These are phyloP conservation scores for Mycena amicta DNA, from an alignment of 768 basidiomycete genomes.

Conservation along the genomic window DNA sequence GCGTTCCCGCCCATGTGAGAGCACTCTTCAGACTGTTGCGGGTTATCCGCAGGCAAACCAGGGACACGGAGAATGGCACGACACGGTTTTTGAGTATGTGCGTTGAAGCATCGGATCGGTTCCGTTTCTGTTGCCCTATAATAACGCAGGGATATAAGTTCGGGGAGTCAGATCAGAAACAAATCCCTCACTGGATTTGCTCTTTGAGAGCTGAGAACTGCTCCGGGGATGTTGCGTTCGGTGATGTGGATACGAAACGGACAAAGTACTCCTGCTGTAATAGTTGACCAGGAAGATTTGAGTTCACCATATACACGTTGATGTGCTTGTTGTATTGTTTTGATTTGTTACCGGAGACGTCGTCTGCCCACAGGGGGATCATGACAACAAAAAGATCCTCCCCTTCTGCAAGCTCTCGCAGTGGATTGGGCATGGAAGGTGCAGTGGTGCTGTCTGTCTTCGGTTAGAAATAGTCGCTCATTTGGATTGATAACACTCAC, in stretches of 20 bases:
- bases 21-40: constrained; percentile 34
- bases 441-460: neutral
- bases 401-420: neutral
- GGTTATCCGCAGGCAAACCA: constrained; percentile 34
- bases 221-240: constrained; percentile 32
- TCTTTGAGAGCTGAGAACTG: constrained; percentile 20
- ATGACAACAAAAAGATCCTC: constrained; percentile 6
- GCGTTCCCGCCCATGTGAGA: constrained; percentile 39
- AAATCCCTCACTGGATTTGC: too few species aligned
- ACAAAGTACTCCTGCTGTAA: constrained; percentile 36
- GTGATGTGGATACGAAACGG: constrained; percentile 30
- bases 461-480: too few species aligned
- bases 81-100: constrained; percentile 7
- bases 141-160: too few species aligned
- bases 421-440: neutral
- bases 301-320: constrained; percentile 32
- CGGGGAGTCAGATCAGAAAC: too few species aligned
- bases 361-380: constrained; percentile 1
- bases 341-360: constrained; percentile 27
- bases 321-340: constrained; percentile 37
- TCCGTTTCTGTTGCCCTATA: constrained; percentile 11
- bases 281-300: constrained; percentile 29
- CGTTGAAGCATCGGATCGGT: constrained; percentile 14
- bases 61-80: constrained; percentile 17
- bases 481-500: too few species aligned